A percentile compares a stretch with the other conserved stretches of the same genome.
Conservation (phyloP, 2,329 filamentous ascomycete species). For the Cephalotrichum gorgonifer region DNA sequence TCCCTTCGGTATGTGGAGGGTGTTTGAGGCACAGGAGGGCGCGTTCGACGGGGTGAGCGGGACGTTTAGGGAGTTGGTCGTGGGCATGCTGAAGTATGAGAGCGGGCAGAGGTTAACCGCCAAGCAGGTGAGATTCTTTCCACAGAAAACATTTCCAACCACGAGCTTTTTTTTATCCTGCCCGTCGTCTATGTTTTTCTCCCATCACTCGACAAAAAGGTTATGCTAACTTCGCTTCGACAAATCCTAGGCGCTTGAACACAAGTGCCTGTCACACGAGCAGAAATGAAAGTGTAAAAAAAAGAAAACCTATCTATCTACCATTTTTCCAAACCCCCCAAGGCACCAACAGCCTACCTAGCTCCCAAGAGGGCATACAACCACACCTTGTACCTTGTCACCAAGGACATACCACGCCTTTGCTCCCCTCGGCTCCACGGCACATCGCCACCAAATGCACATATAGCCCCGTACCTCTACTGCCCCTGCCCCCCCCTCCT, state of each 20-base stretch:
- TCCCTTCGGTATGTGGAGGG: constrained; percentile 83
- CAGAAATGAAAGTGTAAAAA: background rate
- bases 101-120: constrained; percentile 55
- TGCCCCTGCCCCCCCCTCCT: background rate
- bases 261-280: background rate
- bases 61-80: constrained; percentile 55
- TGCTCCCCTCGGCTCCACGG: no score
- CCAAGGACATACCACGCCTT: no score
- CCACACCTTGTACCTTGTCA: no score
- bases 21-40: constrained; percentile 63
- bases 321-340: background rate
- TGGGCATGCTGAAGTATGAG: constrained; percentile 61
- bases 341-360: background rate
- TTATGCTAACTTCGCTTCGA: background rate
- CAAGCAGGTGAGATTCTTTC: constrained; percentile 25
- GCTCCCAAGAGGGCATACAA: background rate
- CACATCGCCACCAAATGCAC: no score
- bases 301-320: background rate
- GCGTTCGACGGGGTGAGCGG: constrained; percentile 53
- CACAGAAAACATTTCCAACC: background rate
- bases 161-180: background rate
- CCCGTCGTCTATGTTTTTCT: background rate
- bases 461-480: no score
- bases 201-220: background rate
- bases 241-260: background rate